Evolutionary conservation across 208 protist species (phyloP), one percentile per base, ranked within the genome.

Genomic region (Crithidia fasciculata): DNA sequence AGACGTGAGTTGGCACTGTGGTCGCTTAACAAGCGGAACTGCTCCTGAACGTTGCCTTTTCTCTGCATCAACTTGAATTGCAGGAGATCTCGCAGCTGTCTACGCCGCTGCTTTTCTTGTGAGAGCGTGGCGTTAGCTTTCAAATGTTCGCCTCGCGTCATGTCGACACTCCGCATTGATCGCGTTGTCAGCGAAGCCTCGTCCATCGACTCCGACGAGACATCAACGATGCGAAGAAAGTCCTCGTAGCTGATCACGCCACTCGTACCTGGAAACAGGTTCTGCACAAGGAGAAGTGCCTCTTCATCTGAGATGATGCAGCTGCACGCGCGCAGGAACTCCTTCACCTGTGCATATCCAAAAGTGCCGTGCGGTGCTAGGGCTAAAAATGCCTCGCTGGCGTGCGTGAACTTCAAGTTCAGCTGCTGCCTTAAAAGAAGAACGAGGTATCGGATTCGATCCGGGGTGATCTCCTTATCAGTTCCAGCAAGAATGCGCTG

Each of bases 41-140:
- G 85, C 69, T 97, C 87, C 68, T 95, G 88, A 36, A 87, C 74
- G 16, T 76, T 86, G 16, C 89, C 91, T 53, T 87, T 82, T 9
- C 89, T 82, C 59, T 97, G 93, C 68, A 85, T 92, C 43, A 97
- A 76, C 62, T 95, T 95, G 50, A 93, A 83, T 62, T 88, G 80
- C 19, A 97, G 80, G 44, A 94, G 41, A 52, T 82, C 74, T 41
- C 87, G 64, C 10, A 96, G 78, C 53, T 92, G 64, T 39, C 78
- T 68, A 28, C 80, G 86, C 40, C 86, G 81, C 53, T 87, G 80
- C 15, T 60, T 61, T 47, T 80, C 54, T 64, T 90, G 82, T 0
- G 84, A 80, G 10, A 73, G 43, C 10, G 58, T 69, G 2, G 85
- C 86, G 66, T 52, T 74, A 8, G 45, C 52, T 49, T 84, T 91